Base-by-base conservation (phyloP, 805 yeast genomes). In the Candida ipomoeae region DNA sequence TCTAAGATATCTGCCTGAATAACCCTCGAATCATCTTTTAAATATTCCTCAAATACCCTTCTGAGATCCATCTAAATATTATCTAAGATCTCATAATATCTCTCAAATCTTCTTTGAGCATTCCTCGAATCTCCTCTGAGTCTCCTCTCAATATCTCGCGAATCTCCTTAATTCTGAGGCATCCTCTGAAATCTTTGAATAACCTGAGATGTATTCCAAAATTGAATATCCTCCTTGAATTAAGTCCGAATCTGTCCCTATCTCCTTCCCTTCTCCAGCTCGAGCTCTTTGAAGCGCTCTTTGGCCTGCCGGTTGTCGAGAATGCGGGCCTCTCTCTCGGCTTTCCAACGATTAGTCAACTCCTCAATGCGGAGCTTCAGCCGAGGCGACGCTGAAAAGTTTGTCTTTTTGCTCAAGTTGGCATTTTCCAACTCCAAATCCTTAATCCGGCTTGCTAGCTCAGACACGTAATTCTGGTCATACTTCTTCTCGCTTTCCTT, bases 321-420 rank as follows among this genome's bases (percentile, higher is more conserved):
- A 18, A 79, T 78, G 31, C 90, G 67, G 17, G 86, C 79, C 62
- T 86, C 94, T 53, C 89, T 71, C 54, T 87, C 91, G 5, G 82
- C 74, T 58, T 83, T 82, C 85, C 88, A 84, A 58, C 84, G 73
- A 54, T 73, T 79, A 38, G 81, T 80, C 40, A 87, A 63, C 55
- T 84, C 89, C 21, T 81, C 83, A 14, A 85, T 68, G 48, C 89
- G 70, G 42, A 82, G 57, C 49, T 70, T 72, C 42, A 75, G 64
- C 32, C 78, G 66, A 15, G 78, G 77, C 26, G 55, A 53, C 20
- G 55, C 41, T n/a, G 37, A 17, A 5, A 55, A 50, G 17, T 46
- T 51, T 6, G 46, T 35, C 6, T 65, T 68, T 42, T 66, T 64
- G 20, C 56, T 52, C 43, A 68, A 50, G 37, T 65, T 68, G 37